phyloP scores from a whole-genome alignment of 2,329 filamentous ascomycete species.

The Colletotrichum viniferum region DNA sequence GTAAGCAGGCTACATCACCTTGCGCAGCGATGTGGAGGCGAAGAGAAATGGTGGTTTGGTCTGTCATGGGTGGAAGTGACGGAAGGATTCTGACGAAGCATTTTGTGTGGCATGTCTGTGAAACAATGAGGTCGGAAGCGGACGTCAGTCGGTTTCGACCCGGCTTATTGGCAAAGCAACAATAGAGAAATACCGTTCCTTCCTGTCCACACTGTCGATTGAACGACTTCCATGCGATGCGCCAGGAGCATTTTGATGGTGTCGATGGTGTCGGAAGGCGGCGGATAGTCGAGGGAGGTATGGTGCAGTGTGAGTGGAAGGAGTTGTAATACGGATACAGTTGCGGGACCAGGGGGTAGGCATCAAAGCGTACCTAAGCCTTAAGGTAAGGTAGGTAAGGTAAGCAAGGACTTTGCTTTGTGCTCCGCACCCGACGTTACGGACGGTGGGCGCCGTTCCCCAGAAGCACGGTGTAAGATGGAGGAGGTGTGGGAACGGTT shows the following conservation, averaged over 20 bases:
- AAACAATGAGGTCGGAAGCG: not conserved
- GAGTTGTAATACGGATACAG: not conserved
- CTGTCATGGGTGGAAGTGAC: not conserved
- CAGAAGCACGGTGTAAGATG: not conserved
- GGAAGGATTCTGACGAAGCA: conserved; percentile 12
- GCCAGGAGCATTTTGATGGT: not conserved
- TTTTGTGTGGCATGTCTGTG: not conserved
- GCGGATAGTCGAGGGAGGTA: not conserved
- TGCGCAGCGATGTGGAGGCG: not conserved
- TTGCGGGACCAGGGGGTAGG: not conserved
- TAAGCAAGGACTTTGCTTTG: not conserved
- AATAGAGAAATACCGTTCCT: not conserved
- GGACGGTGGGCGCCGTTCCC: not conserved
- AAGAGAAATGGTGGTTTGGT: not conserved
- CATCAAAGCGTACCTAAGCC: not conserved
- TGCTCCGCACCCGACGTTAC: not conserved
- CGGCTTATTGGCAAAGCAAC: not conserved
- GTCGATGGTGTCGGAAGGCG: not conserved
- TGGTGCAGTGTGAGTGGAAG: not conserved
- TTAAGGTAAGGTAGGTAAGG: not conserved
- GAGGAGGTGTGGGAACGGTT: not conserved
- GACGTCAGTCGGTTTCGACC: not conserved
- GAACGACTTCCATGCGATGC: not conserved
- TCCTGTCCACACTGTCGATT: not conserved
- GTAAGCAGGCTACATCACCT: not conserved